phyloP scores from a whole-genome alignment of 1,284 basidiomycete genomes.

The Vanrija pseudolonga region DNA sequence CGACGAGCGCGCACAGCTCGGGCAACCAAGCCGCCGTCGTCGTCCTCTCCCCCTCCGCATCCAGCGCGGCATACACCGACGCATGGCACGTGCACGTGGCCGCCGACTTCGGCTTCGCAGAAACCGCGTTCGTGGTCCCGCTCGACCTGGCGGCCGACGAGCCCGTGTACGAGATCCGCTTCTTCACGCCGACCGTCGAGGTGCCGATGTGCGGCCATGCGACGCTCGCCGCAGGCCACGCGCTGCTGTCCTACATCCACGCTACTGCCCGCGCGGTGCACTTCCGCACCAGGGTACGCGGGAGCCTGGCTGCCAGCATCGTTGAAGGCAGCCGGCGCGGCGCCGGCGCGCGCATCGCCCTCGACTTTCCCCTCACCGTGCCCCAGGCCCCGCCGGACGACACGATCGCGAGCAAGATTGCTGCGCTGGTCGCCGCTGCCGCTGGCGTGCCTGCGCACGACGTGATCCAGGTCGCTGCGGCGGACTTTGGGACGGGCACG shows the following conservation, averaged over 20 bases:
- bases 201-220: constrained; percentile 41
- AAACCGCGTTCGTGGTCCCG: constrained; percentile 36
- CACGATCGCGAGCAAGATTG: no score
- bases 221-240: constrained; percentile 32
- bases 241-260: constrained; percentile 26
- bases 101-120: constrained; percentile 35
- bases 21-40: constrained; percentile 45
- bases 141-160: constrained; percentile 10
- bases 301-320: constrained; percentile 26
- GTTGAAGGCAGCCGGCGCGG: constrained; percentile 3
- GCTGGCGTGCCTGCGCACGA: no score
- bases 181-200: constrained; percentile 39
- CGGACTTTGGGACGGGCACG: neutral
- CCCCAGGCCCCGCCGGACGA: constrained; percentile 1
- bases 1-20: constrained; percentile 21
- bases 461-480: no score
- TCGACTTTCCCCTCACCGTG: constrained; percentile 5
- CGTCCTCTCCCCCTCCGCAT: constrained; percentile 22
- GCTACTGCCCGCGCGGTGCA: constrained; percentile 12
- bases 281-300: constrained; percentile 31
- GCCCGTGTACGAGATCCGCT: constrained; percentile 31
- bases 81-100: constrained; percentile 12
- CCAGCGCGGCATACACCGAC: constrained; percentile 25
- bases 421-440: no score
- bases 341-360: constrained; percentile 2